A percentile compares a stretch with the other conserved stretches of the same genome.
Conservation (phyloP, 495 filamentous ascomycete genomes). For the Letharia lupina region DNA sequence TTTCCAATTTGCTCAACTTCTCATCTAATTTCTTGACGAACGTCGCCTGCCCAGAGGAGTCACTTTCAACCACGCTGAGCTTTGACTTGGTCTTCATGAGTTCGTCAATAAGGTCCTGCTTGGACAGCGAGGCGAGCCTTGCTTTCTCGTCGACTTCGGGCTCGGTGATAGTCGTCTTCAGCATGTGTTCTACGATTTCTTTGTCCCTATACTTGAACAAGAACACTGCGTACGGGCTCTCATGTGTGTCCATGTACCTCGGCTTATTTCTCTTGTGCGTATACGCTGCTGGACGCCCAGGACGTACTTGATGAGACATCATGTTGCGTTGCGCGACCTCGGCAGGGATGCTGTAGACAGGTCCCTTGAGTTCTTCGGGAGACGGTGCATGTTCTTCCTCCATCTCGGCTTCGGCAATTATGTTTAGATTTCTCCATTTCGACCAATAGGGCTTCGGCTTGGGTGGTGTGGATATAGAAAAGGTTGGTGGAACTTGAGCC, state of each 20-base stretch:
- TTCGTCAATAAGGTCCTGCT: conserved; percentile 22
- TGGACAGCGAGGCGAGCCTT: conserved; percentile 18
- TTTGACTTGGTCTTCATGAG: conserved; percentile 18
- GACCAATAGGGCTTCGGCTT: conserved; percentile 22
- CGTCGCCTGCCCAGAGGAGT: conserved; percentile 1
- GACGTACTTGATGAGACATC: conserved; percentile 30
- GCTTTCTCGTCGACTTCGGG: conserved; percentile 20
- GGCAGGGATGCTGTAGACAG: conserved; percentile 16
- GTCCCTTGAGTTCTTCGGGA: not conserved
- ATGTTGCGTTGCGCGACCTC: conserved; percentile 14
- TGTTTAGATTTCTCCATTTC: conserved; percentile 11
- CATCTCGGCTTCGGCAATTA: conserved; percentile 3
- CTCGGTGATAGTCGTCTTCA: conserved; percentile 7
- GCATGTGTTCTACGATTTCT: conserved; percentile 18
- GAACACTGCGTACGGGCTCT: conserved; percentile 41
- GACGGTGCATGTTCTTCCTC: not conserved
- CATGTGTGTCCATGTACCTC: conserved; percentile 34
- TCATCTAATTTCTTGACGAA: conserved; percentile 3
- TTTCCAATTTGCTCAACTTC: conserved; percentile 10
- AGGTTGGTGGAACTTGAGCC: conserved; percentile 1
- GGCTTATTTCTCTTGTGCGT: conserved; percentile 30
- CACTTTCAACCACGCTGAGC: not conserved
- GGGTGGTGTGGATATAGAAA: not conserved
- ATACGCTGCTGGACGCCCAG: conserved; percentile 32
- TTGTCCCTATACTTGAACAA: conserved; percentile 39